phyloP scores from a whole-genome alignment of 2,329 filamentous ascomycete species.

The Periconia sp. region DNA sequence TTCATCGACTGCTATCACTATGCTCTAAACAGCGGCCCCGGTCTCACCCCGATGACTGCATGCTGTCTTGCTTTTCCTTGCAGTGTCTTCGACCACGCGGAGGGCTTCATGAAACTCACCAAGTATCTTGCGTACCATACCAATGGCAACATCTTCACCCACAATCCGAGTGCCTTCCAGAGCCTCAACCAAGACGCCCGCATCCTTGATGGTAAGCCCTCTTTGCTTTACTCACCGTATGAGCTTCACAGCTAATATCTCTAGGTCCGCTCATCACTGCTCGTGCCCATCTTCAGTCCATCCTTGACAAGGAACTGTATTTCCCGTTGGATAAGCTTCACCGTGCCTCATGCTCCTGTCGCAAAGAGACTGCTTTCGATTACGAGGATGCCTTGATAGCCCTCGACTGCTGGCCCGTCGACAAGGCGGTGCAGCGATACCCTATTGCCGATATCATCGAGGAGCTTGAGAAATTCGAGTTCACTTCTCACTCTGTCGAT shows the following conservation, averaged over 20 bases:
- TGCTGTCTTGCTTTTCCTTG: conserved; percentile 19
- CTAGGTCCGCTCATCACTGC: conserved; percentile 19
- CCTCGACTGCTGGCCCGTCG: conserved; percentile 19
- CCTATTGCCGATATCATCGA: conserved; percentile 16
- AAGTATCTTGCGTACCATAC: conserved; percentile 24
- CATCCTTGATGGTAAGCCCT: conserved; percentile 17
- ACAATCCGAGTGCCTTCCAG: conserved; percentile 15
- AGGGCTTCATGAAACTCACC: conserved; percentile 26
- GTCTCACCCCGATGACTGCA: conserved; percentile 14
- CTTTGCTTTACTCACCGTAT: neutral
- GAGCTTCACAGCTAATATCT: neutral
- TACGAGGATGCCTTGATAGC: conserved; percentile 17
- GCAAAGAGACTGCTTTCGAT: conserved; percentile 24
- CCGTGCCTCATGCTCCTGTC: conserved; percentile 16
- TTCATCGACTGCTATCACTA: conserved; percentile 17
- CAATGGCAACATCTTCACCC: conserved; percentile 13
- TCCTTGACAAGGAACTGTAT: conserved; percentile 15
- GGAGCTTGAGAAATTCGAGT: conserved; percentile 17
- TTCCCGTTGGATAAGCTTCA: conserved; percentile 19
- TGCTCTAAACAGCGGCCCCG: conserved; percentile 10
- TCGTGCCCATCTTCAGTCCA: conserved; percentile 15
- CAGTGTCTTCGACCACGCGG: conserved; percentile 20
- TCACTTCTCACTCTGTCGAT: conserved; percentile 9
- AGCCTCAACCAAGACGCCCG: conserved; percentile 12
- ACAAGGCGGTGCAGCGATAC: conserved; percentile 11